Conservation (phyloP, 2,329 filamentous ascomycete genomes). For the Colletotrichum higginsianum region DNA sequence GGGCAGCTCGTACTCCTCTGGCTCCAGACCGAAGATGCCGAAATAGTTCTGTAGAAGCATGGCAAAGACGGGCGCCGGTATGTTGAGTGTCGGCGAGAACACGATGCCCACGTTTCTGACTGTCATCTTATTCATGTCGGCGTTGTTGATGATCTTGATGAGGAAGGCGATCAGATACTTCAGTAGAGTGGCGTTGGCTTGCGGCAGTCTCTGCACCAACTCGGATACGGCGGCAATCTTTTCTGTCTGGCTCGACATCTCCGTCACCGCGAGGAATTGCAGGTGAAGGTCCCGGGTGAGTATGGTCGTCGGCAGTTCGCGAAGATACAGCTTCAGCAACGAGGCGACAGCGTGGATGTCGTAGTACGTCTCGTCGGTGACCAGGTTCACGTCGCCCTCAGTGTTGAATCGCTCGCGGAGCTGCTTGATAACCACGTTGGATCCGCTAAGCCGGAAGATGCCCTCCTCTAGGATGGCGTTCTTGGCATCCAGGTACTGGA, state of each 20-base stretch:
- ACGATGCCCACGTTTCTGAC: slow-evolving; percentile 98
- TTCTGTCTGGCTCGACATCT: slow-evolving; percentile 80
- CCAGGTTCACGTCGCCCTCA: slow-evolving; percentile 90
- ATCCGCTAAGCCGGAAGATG: slow-evolving; percentile 97
- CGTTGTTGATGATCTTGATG: slow-evolving; percentile 92
- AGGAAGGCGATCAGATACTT: slow-evolving; percentile 90
- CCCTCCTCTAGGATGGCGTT: slow-evolving; percentile 90
- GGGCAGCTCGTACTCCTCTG: slow-evolving; percentile 74
- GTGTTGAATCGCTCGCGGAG: slow-evolving; percentile 93
- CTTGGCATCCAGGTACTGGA: slow-evolving; percentile 91
- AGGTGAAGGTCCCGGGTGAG: slow-evolving; percentile 91
- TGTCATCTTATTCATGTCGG: slow-evolving; percentile 96
- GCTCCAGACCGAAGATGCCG: slow-evolving; percentile 83
- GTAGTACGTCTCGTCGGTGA: slow-evolving; percentile 87
- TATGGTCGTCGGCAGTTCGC: slow-evolving; percentile 92
- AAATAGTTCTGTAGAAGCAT: slow-evolving; percentile 93
- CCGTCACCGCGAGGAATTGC: slow-evolving; percentile 88
- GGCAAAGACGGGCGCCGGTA: slow-evolving; percentile 94
- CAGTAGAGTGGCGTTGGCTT: slow-evolving; percentile 84
- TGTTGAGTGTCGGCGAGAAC: slow-evolving; percentile 96
- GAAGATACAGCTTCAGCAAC: slow-evolving; percentile 91
- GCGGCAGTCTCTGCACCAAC: slow-evolving; percentile 85
- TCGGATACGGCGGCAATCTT: slow-evolving; percentile 84
- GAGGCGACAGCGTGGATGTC: slow-evolving; percentile 98
- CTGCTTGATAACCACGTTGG: slow-evolving; percentile 92